Evolutionary conservation across 108 stramenopile species (phyloP).

Genomic region (Cyclotella sp.): DNA sequence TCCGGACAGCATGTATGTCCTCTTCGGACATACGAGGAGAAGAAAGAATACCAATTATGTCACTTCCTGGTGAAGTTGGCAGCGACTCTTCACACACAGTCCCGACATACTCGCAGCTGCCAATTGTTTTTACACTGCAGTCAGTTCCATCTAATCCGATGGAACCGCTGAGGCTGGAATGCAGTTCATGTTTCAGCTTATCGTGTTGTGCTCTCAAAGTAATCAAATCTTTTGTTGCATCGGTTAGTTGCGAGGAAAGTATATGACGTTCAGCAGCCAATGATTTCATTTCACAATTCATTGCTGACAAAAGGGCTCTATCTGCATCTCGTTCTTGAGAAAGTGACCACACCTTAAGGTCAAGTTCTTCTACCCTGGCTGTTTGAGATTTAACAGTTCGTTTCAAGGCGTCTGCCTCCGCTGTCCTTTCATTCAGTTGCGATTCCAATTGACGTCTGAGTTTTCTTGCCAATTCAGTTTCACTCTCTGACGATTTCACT

Average conservation of each 20-base stretch:
- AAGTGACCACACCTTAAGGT: background rate
- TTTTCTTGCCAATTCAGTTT: background rate
- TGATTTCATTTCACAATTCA: background rate
- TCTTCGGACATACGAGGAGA: slow-evolving; percentile 8
- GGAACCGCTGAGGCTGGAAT: background rate
- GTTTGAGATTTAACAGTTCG: background rate
- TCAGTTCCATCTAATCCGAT: background rate
- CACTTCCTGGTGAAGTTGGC: background rate
- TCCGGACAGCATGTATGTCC: slow-evolving; percentile 9
- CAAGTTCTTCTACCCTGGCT: background rate
- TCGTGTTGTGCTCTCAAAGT: background rate
- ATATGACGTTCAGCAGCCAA: background rate
- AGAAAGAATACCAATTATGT: slow-evolving; percentile 20
- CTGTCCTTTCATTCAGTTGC: background rate
- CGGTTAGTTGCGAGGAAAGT: background rate
- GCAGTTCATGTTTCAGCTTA: background rate
- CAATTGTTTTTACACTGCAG: slow-evolving; percentile 7
- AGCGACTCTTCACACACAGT: background rate
- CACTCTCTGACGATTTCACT: background rate
- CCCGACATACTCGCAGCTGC: slow-evolving; percentile 5
- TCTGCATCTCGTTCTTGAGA: background rate
- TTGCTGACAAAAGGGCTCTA: background rate
- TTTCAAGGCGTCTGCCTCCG: background rate
- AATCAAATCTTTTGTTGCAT: background rate
- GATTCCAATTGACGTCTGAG: background rate